Base-by-base conservation (phyloP, 805 yeast genomes). In the Ascoidea tarda region DNA sequence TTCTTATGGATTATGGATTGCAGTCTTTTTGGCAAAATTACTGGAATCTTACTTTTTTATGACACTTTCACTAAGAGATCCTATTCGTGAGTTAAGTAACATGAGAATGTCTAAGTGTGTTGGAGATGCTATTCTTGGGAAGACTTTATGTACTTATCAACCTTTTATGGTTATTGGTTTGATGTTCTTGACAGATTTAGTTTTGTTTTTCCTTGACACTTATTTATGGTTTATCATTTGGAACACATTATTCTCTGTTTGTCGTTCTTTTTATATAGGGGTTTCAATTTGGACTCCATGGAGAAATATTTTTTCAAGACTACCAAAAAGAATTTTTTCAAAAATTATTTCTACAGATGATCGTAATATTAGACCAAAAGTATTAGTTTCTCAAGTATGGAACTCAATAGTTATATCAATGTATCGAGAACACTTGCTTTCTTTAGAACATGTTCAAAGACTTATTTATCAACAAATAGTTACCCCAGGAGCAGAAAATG, bases 241-340 rank as follows among this genome's bases (percentile, higher is more conserved):
- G 78, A 86, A 82, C 60, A 82, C 93, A 0, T 61, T 77, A 0
- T 82, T 84, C 53, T 86, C 95, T 0, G 82, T 86, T 5, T 73
- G 81, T 52, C 69, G 86, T 5, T 83, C 93, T 0, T 74, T 82
- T 57, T 79, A 82, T 47, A 72, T 82, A 55, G 96, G 96, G 0
- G 81, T 85, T 5, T 85, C 95, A 0, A 80, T 87, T 8, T 82
- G 91, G 84, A 84, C 93, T 1, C 96, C 96, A 0, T 87, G 95
- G 95, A 77, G 86, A 63, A 86, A 85, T 59, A 77, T 84, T 33
- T 87, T 83, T 62, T 76, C 87, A 5, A 70, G 89, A 50, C 67
- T 88, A 33, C 95, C 96, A 1, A 81, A 82, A 59, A 72, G 95
- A 58, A 84, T 87, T 3, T 76, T 75, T 58, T 77, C 91, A 8